Conservation (phyloP, 2,329 filamentous ascomycete genomes). For the Cercospora canescens region DNA sequence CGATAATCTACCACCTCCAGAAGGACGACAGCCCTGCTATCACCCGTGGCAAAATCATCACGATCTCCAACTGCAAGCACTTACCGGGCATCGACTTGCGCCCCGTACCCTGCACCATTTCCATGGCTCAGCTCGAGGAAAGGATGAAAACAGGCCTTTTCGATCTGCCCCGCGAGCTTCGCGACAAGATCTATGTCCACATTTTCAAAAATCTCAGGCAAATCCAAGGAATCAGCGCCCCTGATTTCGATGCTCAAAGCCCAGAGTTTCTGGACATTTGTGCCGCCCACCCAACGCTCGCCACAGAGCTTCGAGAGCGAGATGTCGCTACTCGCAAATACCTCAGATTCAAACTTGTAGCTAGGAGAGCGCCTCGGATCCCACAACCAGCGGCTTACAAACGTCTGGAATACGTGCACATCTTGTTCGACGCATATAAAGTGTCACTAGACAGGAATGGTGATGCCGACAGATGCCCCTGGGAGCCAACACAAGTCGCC, state of each 20-base stretch:
- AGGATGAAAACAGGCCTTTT: not conserved
- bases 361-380: not conserved
- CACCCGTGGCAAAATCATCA: no score
- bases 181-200: not conserved
- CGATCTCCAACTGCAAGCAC: no score
- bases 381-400: not conserved
- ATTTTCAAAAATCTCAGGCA: not conserved
- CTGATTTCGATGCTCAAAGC: not conserved
- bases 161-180: not conserved
- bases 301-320: not conserved
- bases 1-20: no score
- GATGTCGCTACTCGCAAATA: not conserved
- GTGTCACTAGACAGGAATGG: not conserved
- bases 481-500: not conserved
- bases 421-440: not conserved
- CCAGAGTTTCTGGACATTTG: not conserved
- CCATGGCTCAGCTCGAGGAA: not conserved
- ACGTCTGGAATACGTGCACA: not conserved
- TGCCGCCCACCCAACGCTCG: not conserved
- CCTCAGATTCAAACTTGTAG: not conserved
- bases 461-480: not conserved
- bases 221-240: not conserved
- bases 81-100: no score
- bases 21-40: no score
- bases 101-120: no score